Evolutionary conservation across 768 basidiomycete species (phyloP).

Genomic region (Cubamyces lactineus): DNA sequence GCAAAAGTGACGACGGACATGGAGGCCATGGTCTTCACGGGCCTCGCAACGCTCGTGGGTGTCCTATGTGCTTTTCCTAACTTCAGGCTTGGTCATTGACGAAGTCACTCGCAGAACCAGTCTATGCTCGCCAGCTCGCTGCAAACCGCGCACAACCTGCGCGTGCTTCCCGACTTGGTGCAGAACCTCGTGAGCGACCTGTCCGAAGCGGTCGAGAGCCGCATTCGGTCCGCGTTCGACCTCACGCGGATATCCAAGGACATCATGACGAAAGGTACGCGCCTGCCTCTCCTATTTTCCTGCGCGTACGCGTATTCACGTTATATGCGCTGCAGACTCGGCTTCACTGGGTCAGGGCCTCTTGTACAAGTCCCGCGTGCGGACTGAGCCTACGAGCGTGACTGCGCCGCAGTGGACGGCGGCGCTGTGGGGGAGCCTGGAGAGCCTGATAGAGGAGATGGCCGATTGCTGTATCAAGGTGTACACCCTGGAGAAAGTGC

Average conservation of each 20-base stretch:
- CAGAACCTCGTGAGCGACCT: conserved; percentile 78
- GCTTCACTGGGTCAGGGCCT: conserved; percentile 36
- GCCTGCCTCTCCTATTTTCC: no score
- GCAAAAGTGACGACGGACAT: conserved; percentile 79
- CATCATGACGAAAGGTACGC: conserved; percentile 73
- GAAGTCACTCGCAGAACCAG: conserved; percentile 64
- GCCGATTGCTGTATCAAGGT: conserved; percentile 93
- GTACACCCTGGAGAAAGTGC: conserved; percentile 92
- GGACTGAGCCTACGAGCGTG: conserved; percentile 88
- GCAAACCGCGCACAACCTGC: conserved; percentile 94
- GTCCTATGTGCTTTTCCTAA: not conserved
- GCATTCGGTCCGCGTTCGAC: conserved; percentile 86
- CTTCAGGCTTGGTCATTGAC: not conserved
- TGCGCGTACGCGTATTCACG: not conserved
- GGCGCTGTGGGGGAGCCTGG: conserved; percentile 81
- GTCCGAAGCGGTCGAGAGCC: conserved; percentile 78
- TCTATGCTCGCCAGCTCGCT: conserved; percentile 89
- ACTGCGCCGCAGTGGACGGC: conserved; percentile 87
- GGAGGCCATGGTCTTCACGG: conserved; percentile 86
- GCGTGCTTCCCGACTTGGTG: conserved; percentile 81
- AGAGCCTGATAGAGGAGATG: conserved; percentile 86
- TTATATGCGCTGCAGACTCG: conserved; percentile 23
- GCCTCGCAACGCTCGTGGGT: conserved; percentile 71
- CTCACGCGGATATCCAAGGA: conserved; percentile 85
- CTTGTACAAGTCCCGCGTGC: conserved; percentile 82